These are phyloP conservation scores for Fallopia convolvulus DNA, from an alignment of 148 eudicot species.

Conservation along the genomic window DNA sequence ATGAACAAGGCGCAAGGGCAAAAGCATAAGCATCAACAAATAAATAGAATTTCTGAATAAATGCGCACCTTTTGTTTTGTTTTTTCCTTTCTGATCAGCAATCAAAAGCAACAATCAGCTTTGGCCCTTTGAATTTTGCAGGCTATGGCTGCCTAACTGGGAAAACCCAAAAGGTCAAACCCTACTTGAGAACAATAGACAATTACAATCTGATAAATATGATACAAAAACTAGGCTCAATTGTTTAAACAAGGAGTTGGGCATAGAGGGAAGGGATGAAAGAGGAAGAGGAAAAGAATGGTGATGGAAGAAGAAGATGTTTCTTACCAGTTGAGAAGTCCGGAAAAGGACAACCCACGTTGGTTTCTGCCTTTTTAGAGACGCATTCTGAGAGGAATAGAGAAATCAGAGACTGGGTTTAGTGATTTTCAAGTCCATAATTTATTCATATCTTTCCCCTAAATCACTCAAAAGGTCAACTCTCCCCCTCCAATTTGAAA, in stretches of 20 bases:
- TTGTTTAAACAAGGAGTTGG: neutral
- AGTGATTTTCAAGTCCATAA: neutral
- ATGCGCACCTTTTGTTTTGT: neutral
- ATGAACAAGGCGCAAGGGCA: neutral
- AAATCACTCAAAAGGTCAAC: conserved; percentile 9
- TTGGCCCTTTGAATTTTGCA: neutral
- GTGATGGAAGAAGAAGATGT: neutral
- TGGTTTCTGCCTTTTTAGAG: conserved; percentile 2
- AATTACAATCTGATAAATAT: neutral
- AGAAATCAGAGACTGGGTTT: conserved; percentile 2
- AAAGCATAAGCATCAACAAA: neutral
- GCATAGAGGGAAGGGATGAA: neutral
- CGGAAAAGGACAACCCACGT: conserved; percentile 6
- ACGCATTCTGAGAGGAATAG: neutral
- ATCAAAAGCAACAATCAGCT: neutral
- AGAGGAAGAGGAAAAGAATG: neutral
- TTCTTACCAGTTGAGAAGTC: conserved; percentile 6
- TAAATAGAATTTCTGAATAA: neutral
- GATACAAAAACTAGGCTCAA: neutral
- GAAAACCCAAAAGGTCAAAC: neutral
- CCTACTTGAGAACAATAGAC: neutral
- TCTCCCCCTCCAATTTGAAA: neutral
- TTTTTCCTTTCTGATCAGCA: conserved; percentile 6
- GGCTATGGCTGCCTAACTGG: no score
- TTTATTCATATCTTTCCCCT: neutral